These are phyloP conservation scores for Sorghum bicolor DNA, from an alignment of 176 grass and related monocot genomes.

Conservation along the genomic window DNA sequence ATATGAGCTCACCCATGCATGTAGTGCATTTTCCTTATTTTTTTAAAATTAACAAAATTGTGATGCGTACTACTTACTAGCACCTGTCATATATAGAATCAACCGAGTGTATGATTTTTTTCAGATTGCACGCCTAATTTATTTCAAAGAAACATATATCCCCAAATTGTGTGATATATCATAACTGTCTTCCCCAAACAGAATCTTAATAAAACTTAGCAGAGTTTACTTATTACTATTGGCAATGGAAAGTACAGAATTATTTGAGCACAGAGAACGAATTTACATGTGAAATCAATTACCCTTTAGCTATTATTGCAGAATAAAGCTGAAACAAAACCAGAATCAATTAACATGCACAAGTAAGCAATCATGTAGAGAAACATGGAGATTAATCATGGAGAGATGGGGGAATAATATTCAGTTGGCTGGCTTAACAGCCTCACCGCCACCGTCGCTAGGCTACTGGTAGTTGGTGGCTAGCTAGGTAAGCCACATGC, in stretches of 20 bases:
- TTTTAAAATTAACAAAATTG: neutral
- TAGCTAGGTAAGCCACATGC: slow-evolving; percentile 48
- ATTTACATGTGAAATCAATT: neutral
- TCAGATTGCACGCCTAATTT: neutral
- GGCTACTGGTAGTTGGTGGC: neutral
- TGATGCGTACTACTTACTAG: neutral
- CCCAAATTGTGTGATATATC: neutral
- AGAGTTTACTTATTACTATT: neutral
- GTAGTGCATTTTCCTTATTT: neutral
- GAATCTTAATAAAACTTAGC: neutral
- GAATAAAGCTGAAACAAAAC: neutral
- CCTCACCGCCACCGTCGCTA: slow-evolving; percentile 1
- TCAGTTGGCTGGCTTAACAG: slow-evolving; percentile 38
- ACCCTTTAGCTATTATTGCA: neutral
- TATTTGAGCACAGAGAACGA: neutral
- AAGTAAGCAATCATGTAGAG: slow-evolving; percentile 50
- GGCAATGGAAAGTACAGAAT: neutral
- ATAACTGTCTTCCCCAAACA: neutral
- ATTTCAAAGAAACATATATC: neutral
- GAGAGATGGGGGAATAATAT: slow-evolving; percentile 19
- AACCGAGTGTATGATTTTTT: neutral
- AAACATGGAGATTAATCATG: slow-evolving; percentile 55
- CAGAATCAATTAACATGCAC: slow-evolving; percentile 50
- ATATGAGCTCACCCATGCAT: neutral
- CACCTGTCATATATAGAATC: neutral